Percentiles rank a stretch among this genome's conserved stretches.
Conservation (phyloP, 805 yeast species). For the Candida gorgasii region DNA sequence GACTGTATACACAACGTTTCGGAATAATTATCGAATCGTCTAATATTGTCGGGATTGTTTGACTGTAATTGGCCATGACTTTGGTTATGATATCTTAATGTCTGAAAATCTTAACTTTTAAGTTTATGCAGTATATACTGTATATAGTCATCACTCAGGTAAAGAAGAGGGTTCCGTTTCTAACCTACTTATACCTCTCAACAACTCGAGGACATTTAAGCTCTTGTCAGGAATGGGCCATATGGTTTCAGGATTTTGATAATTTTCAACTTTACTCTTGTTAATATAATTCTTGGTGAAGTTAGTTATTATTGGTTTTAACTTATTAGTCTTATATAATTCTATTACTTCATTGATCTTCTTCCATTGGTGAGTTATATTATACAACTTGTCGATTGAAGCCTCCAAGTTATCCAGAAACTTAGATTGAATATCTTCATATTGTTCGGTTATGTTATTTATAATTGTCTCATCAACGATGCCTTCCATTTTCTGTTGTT, state of each 20-base stretch:
- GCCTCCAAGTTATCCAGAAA: constrained; percentile 23
- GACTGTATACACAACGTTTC: too few species aligned
- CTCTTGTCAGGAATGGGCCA: constrained; percentile 23
- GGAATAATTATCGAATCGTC: too few species aligned
- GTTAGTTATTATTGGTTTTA: constrained; percentile 22
- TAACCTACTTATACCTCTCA: constrained; percentile 23
- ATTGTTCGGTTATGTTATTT: background rate
- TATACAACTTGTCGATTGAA: constrained; percentile 40
- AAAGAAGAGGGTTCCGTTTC: background rate
- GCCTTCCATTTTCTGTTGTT: background rate
- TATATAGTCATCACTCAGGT: too few species aligned
- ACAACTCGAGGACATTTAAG: constrained; percentile 20
- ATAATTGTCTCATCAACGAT: constrained; percentile 3
- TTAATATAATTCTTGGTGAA: constrained; percentile 24
- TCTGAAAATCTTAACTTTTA: too few species aligned
- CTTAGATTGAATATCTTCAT: constrained; percentile 13
- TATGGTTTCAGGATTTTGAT: constrained; percentile 3
- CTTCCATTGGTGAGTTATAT: constrained; percentile 29
- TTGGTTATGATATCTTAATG: background rate
- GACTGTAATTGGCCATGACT: background rate
- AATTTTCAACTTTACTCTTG: constrained; percentile 17
- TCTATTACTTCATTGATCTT: constrained; percentile 26
- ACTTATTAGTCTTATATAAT: constrained; percentile 17
- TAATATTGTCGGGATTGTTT: too few species aligned
- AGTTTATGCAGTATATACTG: too few species aligned